Evolutionary conservation across 176 grass and related monocot species (phyloP), one percentile per base, ranked within the genome.

Genomic region (Triticum urartu): DNA sequence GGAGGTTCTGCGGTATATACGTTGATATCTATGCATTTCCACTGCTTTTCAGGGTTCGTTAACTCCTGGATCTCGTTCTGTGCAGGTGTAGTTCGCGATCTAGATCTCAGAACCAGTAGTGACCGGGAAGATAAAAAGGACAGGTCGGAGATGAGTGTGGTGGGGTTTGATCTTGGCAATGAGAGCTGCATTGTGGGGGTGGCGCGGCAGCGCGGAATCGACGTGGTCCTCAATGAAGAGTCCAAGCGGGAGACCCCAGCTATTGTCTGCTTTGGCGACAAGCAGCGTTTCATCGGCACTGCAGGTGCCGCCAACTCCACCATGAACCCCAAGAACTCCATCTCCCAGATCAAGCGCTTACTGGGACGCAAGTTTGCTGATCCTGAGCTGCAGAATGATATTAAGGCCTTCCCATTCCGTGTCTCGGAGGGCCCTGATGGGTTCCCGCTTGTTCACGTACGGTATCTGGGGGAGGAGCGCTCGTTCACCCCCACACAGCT

Each of bases 151-250:
- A 95, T 98, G 95, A 95, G 93, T 81, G 95, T 98, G 50, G 95
- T 98, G 22, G 95, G 95, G 1, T 98, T 98, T 50, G 95, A 98
- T 79, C 86, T 98, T 17, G 95, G 95, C 7, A 98, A 98, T 60
- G 93, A 98, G 82, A 98, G 93, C 87, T 95, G 93, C 95, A 90
- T 98, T 85, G 92, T 98, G 2, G 93, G 91, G 0, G 93, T 98
- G 4, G 95, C 95, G 13, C 83, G 91, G 62, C 95, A 93, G 86
- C 93, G 95, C 1, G 95, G 95, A 24, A 98, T 98, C 11, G 95
- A 98, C 15, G 95, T 98, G 22, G 93, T 98, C 43, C 84, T 98
- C 84, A 98, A 98, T 10, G 95, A 98, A 14, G 95, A 98, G 86
- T 98, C 95, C 3, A 98, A 98, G 80, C 91, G 95, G 32, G 95